These are phyloP conservation scores for Aspergillus japonicus DNA, from an alignment of 2,329 filamentous ascomycete genomes.

Conservation along the genomic window DNA sequence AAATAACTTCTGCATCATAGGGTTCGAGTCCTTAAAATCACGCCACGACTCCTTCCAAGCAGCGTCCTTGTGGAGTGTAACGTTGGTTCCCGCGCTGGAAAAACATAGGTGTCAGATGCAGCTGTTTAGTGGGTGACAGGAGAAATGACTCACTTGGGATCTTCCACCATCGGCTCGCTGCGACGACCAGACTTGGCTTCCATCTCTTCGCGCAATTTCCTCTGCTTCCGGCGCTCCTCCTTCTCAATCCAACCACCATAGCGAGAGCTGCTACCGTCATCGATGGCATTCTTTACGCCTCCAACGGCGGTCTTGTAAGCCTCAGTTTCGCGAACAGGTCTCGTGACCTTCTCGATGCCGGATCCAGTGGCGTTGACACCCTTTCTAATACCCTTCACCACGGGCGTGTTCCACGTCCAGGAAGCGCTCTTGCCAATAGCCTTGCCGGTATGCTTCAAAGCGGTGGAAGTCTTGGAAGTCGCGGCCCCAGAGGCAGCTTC, in stretches of 20 bases:
- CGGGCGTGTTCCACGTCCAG: constrained; percentile 96
- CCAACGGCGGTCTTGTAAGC: constrained; percentile 66
- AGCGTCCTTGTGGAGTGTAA: constrained; percentile 94
- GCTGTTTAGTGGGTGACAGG: not conserved
- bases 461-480: constrained; percentile 72
- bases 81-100: constrained; percentile 80
- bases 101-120: not conserved
- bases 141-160: constrained; percentile 71
- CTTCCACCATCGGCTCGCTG: constrained; percentile 69
- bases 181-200: constrained; percentile 54
- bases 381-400: constrained; percentile 86
- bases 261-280: constrained; percentile 91
- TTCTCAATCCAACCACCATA: constrained; percentile 98
- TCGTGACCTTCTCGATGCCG: constrained; percentile 89
- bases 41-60: constrained; percentile 99
- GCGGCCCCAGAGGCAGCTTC: constrained; percentile 82
- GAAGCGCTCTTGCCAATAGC: constrained; percentile 86
- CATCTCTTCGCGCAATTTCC: constrained; percentile 69
- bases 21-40: constrained; percentile 87
- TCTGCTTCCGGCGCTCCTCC: constrained; percentile 79
- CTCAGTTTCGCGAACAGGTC: constrained; percentile 90
- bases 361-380: constrained; percentile 82
- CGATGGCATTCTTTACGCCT: constrained; percentile 87
- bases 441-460: constrained; percentile 79
- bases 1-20: constrained; percentile 84